These are phyloP conservation scores for Russula vinacea DNA, from an alignment of 768 basidiomycete species.

Conservation along the genomic window DNA sequence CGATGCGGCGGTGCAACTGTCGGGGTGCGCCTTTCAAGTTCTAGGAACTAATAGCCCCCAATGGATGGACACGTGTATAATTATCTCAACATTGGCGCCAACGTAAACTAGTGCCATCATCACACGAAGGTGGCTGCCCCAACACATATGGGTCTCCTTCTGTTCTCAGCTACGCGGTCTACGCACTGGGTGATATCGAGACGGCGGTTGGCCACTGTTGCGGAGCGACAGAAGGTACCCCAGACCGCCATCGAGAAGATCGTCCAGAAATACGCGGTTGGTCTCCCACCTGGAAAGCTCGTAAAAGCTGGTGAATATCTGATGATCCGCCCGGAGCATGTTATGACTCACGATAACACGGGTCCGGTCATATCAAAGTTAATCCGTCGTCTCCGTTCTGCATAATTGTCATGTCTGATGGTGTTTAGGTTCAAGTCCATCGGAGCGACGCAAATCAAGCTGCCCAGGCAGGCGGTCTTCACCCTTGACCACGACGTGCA, in stretches of 20 bases:
- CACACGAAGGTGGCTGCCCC: neutral
- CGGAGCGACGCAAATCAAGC: conserved; percentile 78
- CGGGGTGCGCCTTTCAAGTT: neutral
- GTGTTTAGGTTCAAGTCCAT: conserved; percentile 84
- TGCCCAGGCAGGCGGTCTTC: conserved; percentile 86
- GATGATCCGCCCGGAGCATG: conserved; percentile 97
- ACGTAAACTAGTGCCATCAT: too few relatives aligned
- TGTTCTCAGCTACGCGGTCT: conserved; percentile 3
- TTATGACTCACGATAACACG: conserved; percentile 98
- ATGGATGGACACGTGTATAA: neutral
- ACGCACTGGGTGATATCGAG: conserved; percentile 1
- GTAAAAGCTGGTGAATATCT: conserved; percentile 98
- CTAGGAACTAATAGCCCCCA: too few relatives aligned
- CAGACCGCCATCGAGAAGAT: conserved; percentile 98
- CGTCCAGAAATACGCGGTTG: conserved; percentile 96
- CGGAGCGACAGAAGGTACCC: conserved; percentile 42
- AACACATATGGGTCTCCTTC: conserved; percentile 15
- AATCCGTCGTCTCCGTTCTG: conserved; percentile 35
- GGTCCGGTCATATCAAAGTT: conserved; percentile 98
- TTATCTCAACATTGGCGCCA: neutral
- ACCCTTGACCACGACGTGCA: conserved; percentile 98
- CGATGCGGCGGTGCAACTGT: neutral
- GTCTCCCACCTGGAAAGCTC: conserved; percentile 68
- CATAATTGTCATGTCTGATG: neutral
- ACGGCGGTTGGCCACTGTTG: conserved; percentile 32